Evolutionary conservation across 208 protist species (phyloP).

Genomic region (Leishmania amazonensis): DNA sequence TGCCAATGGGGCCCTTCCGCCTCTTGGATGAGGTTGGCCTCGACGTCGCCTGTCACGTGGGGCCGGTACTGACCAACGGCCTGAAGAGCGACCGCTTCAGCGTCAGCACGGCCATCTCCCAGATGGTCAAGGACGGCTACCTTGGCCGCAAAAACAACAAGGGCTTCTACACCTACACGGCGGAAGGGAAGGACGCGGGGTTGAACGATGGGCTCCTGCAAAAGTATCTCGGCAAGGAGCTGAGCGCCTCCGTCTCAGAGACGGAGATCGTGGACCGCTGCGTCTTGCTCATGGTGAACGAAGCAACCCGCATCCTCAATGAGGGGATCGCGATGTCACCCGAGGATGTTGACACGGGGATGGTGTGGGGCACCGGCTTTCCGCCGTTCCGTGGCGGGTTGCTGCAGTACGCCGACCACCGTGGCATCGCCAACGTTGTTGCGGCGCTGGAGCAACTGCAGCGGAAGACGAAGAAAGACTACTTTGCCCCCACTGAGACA

Average conservation of each 20-base stretch:
- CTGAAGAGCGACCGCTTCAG: slow-evolving; percentile 72
- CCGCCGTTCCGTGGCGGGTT: slow-evolving; percentile 84
- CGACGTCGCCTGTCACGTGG: slow-evolving; percentile 88
- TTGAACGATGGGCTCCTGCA: slow-evolving; percentile 37
- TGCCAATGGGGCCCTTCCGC: slow-evolving; percentile 92
- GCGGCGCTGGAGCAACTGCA: slow-evolving; percentile 51
- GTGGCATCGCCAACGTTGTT: slow-evolving; percentile 57
- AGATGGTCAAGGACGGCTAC: slow-evolving; percentile 66
- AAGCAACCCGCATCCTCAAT: slow-evolving; percentile 71
- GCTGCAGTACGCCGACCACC: slow-evolving; percentile 78
- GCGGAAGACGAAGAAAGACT: slow-evolving; percentile 45
- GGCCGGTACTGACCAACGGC: slow-evolving; percentile 59
- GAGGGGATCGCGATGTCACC: slow-evolving; percentile 67
- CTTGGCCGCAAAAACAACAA: slow-evolving; percentile 89
- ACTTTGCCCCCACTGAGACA: slow-evolving; percentile 61
- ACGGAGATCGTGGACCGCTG: slow-evolving; percentile 84
- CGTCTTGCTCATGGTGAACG: slow-evolving; percentile 87
- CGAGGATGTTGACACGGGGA: slow-evolving; percentile 85
- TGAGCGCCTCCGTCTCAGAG: slow-evolving; percentile 33
- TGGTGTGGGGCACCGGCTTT: slow-evolving; percentile 90
- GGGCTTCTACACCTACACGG: slow-evolving; percentile 89
- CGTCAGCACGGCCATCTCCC: slow-evolving; percentile 41
- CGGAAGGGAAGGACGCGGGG: slow-evolving; percentile 67
- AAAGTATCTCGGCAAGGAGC: slow-evolving; percentile 43
- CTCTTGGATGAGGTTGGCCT: slow-evolving; percentile 93